Evolutionary conservation across 352 stramenopile genomes (phyloP), one percentile per base, ranked within the genome.

Genomic region (Thalassiosira oceanica): DNA sequence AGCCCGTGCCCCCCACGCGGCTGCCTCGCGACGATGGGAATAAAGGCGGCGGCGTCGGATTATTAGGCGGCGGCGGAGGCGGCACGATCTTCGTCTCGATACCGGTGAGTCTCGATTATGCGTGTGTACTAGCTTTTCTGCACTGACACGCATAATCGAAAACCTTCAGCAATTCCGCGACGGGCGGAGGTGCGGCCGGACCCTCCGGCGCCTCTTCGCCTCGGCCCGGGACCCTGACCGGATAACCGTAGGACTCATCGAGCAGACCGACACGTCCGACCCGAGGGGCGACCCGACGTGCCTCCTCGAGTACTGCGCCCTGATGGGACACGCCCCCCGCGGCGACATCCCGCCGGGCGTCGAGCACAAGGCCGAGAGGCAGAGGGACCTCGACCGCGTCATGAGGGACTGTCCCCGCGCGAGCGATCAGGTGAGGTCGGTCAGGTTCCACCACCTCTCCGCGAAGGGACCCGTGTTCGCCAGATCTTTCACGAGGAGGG

Each of bases 391-490:
- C 7, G 55, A 81, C 45, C 4, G 16, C 16, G 50, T 77, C 5
- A 39, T 69, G 16, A 36, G 57, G n/a, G 45, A 54, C 8, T 93
- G 86, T 81, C 79, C 76, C 16, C 56, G 81, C 15, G 80, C 77
- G 2, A 35, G 13, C 18, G 45, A 83, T 56, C 80, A 87, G 35
- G 84, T 92, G 42, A 64, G 85, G 7, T 68, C 69, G 16, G 44
- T 91, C 0, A 58, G 70, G 10, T 76, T 90, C 57, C 55, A 87
- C 62, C 46, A 83, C 45, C 61, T 78, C 16, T 68, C 60, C 33
- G 77, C 84, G 8, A 89, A 86, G 43, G 86, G 86, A 26, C 86
- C 86, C 0, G 66, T 81, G 2, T 90, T 77, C 71, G 85, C 86
- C 15, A 70, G 86, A 27, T 79, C 66, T 13, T 74, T 91, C 43